Evolutionary conservation across 495 filamentous ascomycete species (phyloP).

Genomic region (Antarctomyces pellizariae): DNA sequence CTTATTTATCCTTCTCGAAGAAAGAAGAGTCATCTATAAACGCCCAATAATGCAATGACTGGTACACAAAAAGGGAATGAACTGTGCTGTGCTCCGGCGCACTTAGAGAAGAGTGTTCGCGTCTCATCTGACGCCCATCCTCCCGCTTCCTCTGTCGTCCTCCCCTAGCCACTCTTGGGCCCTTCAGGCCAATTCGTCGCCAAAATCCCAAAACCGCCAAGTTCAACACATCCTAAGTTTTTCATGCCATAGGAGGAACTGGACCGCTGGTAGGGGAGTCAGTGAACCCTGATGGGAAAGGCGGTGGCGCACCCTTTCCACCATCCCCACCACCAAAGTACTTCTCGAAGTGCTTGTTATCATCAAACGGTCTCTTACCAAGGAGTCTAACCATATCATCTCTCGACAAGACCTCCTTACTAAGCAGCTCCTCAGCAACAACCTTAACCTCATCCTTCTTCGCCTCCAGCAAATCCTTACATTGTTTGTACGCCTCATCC

Average conservation of each 20-base stretch:
- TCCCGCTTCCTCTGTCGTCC: constrained; percentile 9
- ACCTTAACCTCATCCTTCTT: constrained; percentile 76
- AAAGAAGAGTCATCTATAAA: no score
- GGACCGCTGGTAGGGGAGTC: constrained; percentile 11
- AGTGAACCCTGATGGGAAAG: constrained; percentile 24
- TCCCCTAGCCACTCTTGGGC: not conserved
- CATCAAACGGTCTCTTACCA: constrained; percentile 58
- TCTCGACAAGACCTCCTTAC: constrained; percentile 70
- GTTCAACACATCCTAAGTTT: not conserved
- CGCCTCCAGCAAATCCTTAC: constrained; percentile 54
- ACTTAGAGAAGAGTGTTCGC: not conserved
- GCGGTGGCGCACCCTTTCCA: constrained; percentile 31
- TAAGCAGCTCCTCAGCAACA: constrained; percentile 78
- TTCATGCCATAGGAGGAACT: not conserved
- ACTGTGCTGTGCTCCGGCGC: not conserved
- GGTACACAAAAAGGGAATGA: no score
- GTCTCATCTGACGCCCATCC: constrained; percentile 2
- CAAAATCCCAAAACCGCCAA: not conserved
- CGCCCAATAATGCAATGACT: no score
- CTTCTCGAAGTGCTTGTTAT: constrained; percentile 73
- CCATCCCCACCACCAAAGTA: constrained; percentile 47
- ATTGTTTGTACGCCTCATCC: constrained; percentile 77
- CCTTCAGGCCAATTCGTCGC: not conserved
- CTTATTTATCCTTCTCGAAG: no score
- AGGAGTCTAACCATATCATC: constrained; percentile 82